Percentiles rank a stretch among this genome's conserved stretches.
Conservation (phyloP, 1,139 yeast genomes). For the Debaryomycetaceae sp. region DNA sequence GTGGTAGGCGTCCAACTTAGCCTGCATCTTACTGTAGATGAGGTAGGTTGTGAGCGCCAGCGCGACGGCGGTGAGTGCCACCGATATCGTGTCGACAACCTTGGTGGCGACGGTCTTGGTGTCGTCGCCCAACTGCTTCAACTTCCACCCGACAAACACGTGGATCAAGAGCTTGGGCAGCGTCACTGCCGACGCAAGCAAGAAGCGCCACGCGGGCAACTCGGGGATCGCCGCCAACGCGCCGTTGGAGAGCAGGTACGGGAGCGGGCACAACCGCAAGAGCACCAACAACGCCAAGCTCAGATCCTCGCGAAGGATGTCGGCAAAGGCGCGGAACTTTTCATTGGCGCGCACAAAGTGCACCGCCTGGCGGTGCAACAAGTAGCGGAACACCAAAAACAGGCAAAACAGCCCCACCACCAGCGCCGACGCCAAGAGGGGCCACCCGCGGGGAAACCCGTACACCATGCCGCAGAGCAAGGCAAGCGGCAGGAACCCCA, state of each 20-base stretch:
- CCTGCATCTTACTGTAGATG: conserved; percentile 60
- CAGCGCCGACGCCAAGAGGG: conserved; percentile 64
- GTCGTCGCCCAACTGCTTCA: conserved; percentile 64
- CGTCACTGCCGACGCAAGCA: conserved; percentile 67
- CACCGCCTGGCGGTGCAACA: conserved; percentile 54
- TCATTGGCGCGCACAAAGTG: conserved; percentile 48
- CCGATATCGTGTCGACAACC: conserved; percentile 59
- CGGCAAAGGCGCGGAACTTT: conserved; percentile 70
- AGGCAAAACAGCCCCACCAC: conserved; percentile 70
- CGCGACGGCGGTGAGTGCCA: conserved; percentile 53
- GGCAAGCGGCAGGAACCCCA: conserved; percentile 74
- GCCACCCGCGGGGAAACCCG: conserved; percentile 82
- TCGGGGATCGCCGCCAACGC: conserved; percentile 86
- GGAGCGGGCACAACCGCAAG: conserved; percentile 84
- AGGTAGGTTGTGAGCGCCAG: conserved; percentile 64
- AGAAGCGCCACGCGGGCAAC: conserved; percentile 55
- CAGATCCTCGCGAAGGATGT: conserved; percentile 59
- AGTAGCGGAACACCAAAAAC: conserved; percentile 62
- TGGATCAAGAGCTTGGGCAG: conserved; percentile 80
- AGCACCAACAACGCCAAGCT: conserved; percentile 65
- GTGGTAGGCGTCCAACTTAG: conserved; percentile 32
- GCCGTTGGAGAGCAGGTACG: conserved; percentile 89
- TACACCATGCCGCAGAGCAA: conserved; percentile 77
- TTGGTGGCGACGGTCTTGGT: conserved; percentile 49
- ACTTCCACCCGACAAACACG: conserved; percentile 73